Conservation (phyloP, 768 basidiomycete species). For the Hericium erinaceus region DNA sequence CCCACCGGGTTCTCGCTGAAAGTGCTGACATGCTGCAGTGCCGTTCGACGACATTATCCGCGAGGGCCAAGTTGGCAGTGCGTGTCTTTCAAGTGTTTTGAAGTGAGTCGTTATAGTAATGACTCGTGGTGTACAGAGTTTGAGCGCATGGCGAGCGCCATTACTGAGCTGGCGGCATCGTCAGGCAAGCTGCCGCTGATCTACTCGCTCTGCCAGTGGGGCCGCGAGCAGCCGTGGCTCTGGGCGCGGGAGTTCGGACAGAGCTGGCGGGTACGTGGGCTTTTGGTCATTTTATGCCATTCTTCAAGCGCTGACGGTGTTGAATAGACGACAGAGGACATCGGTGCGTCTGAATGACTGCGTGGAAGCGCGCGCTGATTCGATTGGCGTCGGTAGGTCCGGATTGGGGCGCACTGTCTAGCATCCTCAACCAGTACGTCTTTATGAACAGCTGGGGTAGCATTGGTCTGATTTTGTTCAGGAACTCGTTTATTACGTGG, state of each 20-base stretch:
- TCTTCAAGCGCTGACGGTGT: no score
- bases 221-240: slow-evolving; percentile 53
- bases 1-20: not conserved
- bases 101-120: slow-evolving; percentile 1
- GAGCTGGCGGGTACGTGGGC: slow-evolving; percentile 46
- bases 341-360: slow-evolving; percentile 9
- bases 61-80: slow-evolving; percentile 48
- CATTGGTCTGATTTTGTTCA: slow-evolving; percentile 16
- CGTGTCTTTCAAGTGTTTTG: slow-evolving; percentile 14
- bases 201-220: slow-evolving; percentile 62
- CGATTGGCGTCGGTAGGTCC: slow-evolving; percentile 12
- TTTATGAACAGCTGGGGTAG: slow-evolving; percentile 25
- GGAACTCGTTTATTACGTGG: slow-evolving; percentile 56
- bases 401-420: slow-evolving; percentile 40
- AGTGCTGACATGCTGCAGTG: slow-evolving; percentile 23
- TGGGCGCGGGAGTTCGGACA: slow-evolving; percentile 54
- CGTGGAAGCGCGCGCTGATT: no score
- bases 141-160: slow-evolving; percentile 51
- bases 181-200: slow-evolving; percentile 38
- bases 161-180: slow-evolving; percentile 35
- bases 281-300: not conserved
- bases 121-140: slow-evolving; percentile 32
- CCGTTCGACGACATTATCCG: slow-evolving; percentile 48
- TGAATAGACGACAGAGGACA: slow-evolving; percentile 41
- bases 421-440: slow-evolving; percentile 35